phyloP scores from a whole-genome alignment of 768 basidiomycete species.

The Xerocomus brunneocitrinus region DNA sequence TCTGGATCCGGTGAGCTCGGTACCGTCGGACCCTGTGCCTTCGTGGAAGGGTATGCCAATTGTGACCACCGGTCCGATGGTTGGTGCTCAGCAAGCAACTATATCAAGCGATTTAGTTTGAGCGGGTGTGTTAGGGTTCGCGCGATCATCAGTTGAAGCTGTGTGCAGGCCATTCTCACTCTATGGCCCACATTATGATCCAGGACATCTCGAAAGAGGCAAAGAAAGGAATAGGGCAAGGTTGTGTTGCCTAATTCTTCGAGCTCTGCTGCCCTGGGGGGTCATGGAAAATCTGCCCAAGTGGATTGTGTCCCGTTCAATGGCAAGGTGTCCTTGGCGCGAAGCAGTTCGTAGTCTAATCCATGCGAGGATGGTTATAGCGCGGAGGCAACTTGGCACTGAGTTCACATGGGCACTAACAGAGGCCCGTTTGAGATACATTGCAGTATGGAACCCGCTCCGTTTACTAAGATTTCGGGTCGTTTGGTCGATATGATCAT shows the following conservation, averaged over 20 bases:
- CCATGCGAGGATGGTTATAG: too few relatives aligned
- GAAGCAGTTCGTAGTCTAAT: too few relatives aligned
- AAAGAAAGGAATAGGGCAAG: constrained; percentile 15
- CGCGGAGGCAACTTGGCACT: too few relatives aligned
- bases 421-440: background rate
- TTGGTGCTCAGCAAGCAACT: constrained; percentile 27
- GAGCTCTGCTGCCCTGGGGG: constrained; percentile 26
- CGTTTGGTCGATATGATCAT: too few relatives aligned
- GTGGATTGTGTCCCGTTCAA: too few relatives aligned
- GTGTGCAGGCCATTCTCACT: constrained; percentile 17
- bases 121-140: constrained; percentile 32
- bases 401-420: too few relatives aligned
- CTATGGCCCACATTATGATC: constrained; percentile 6
- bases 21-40: constrained; percentile 34
- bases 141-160: background rate
- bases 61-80: constrained; percentile 27
- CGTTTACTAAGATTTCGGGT: too few relatives aligned
- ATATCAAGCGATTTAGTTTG: background rate
- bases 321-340: too few relatives aligned
- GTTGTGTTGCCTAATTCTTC: constrained; percentile 34
- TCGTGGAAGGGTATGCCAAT: constrained; percentile 36
- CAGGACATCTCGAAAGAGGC: constrained; percentile 5
- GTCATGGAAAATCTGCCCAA: constrained; percentile 5
- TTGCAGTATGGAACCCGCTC: background rate
- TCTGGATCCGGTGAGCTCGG: constrained; percentile 21